Conservation (phyloP, 2,329 filamentous ascomycete genomes). For the Chrysosphaeria jannelii region DNA sequence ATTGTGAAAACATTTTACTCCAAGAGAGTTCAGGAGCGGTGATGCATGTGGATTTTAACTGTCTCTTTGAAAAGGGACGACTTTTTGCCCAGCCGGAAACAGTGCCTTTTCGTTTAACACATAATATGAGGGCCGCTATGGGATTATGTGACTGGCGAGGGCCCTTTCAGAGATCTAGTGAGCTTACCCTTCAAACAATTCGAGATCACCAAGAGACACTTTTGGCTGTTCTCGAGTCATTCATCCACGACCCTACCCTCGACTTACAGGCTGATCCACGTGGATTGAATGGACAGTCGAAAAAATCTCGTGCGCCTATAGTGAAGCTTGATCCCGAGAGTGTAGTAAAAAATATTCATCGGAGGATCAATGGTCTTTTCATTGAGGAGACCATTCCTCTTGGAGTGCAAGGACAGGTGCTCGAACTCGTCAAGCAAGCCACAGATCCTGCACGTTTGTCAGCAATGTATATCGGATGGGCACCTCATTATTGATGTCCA, state of each 20-base stretch:
- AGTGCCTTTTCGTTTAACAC: constrained; percentile 85
- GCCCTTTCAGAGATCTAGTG: constrained; percentile 69
- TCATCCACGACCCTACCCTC: constrained; percentile 85
- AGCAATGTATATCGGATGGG: constrained; percentile 95
- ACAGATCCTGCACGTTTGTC: constrained; percentile 52
- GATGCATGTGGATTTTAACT: constrained; percentile 98
- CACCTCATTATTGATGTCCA: no score
- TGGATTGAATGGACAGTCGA: constrained; percentile 4
- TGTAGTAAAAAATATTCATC: constrained; percentile 66
- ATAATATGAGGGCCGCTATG: constrained; percentile 97
- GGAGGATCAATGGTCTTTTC: constrained; percentile 62
- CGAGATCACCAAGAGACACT: constrained; percentile 83
- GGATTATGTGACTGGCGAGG: constrained; percentile 83
- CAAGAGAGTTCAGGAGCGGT: constrained; percentile 83
- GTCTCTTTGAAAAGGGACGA: constrained; percentile 89
- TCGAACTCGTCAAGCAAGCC: constrained; percentile 72
- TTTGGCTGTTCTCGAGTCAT: constrained; percentile 92
- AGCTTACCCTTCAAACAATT: constrained; percentile 59
- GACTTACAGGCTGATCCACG: constrained; percentile 37
- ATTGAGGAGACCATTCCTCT: constrained; percentile 73
- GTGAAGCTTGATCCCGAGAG: constrained; percentile 28
- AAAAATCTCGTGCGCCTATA: constrained; percentile 10
- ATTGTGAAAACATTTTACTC: constrained; percentile 89
- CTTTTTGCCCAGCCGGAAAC: constrained; percentile 86
- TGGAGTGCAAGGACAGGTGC: constrained; percentile 89